phyloP scores from a whole-genome alignment of 495 filamentous ascomycete genomes.

The Corynascus novoguineensis region DNA sequence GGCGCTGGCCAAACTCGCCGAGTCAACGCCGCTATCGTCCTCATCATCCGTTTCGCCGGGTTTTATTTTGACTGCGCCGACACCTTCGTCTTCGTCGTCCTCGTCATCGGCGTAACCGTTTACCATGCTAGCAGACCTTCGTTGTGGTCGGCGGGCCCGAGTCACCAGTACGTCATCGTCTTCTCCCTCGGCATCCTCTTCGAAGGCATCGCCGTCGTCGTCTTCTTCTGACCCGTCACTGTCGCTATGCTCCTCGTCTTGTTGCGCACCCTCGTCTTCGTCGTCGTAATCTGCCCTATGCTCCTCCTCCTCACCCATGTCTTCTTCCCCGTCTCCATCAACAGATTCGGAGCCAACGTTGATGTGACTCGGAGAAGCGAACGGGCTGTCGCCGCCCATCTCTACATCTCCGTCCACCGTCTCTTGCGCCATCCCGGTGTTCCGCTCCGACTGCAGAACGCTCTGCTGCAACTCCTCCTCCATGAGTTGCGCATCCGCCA shows the following conservation, averaged over 20 bases:
- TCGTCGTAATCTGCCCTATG: constrained; percentile 39
- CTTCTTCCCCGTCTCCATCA: constrained; percentile 48
- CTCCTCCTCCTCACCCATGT: constrained; percentile 34
- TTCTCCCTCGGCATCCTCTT: constrained; percentile 40
- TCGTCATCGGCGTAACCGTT: constrained; percentile 33
- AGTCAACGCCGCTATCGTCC: constrained; percentile 29
- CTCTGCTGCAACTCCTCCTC: constrained; percentile 48
- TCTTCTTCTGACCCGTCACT: constrained; percentile 43
- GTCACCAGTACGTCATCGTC: constrained; percentile 30
- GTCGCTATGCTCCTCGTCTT: constrained; percentile 38
- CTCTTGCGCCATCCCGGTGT: constrained; percentile 32
- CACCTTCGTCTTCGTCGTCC: constrained; percentile 53
- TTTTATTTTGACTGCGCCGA: constrained; percentile 68
- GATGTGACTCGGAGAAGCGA: constrained; percentile 31
- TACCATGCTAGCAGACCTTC: constrained; percentile 36
- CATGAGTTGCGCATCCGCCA: constrained; percentile 47
- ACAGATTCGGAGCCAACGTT: constrained; percentile 48
- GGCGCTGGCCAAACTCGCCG: constrained; percentile 17
- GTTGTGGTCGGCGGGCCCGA: constrained; percentile 19
- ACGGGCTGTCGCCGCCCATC: constrained; percentile 34
- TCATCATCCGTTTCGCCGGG: constrained; percentile 50
- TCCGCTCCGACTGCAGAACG: constrained; percentile 41
- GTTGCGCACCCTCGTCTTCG: constrained; percentile 45
- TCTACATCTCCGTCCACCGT: constrained; percentile 24
- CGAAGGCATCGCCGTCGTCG: constrained; percentile 25